Base-by-base conservation (phyloP, 805 yeast species). In the Lipomyces chichibuensis region DNA sequence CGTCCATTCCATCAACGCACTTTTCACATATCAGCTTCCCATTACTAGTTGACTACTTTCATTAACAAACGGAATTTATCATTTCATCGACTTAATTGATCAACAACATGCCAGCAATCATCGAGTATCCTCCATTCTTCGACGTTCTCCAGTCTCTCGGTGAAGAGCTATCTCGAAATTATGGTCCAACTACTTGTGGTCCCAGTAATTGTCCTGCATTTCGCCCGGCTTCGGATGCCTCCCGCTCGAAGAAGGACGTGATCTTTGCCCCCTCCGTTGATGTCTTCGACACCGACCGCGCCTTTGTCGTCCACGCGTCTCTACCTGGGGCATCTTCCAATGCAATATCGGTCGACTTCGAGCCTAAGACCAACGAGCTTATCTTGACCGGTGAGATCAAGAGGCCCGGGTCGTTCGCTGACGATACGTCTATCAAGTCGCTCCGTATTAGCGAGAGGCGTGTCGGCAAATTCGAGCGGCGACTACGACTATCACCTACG, bases 311-410 rank as follows among this genome's bases (percentile, higher is more conserved):
- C 49, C 80, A 79, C 49, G 77, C 83, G 3, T 80, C 85, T 0
- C 75, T 84, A 62, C 85, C 87, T 9, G 87, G 87, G 63, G 84
- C 84, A 23, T 73, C 77, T 56, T 56, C 67, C 20, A 33, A n/a
- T 33, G 49, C 62, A 14, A 83, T 25, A 77, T 83, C 71, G 14
- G 74, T 84, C 63, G 86, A 84, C 73, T 84, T 80, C 75, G 80
- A 84, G 73, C 78, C 82, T 66, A 81, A 81, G 53, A 75, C 78
- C 25, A 81, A 82, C 63, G 81, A 81, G 68, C 74, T 84, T 63
- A 72, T 77, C 14, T 74, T 84, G 43, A 76, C 80, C 59, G 87
- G 87, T 64, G 83, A 79, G 62, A 39, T 60, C 51, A 49, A 23
- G 46, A 62, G 70, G 13, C 65, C 66, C 25, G 33, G 37, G 37